Percentiles rank a stretch among this genome's conserved stretches.
Conservation (phyloP, 2,329 filamentous ascomycete genomes). For the Penicillium sp. region DNA sequence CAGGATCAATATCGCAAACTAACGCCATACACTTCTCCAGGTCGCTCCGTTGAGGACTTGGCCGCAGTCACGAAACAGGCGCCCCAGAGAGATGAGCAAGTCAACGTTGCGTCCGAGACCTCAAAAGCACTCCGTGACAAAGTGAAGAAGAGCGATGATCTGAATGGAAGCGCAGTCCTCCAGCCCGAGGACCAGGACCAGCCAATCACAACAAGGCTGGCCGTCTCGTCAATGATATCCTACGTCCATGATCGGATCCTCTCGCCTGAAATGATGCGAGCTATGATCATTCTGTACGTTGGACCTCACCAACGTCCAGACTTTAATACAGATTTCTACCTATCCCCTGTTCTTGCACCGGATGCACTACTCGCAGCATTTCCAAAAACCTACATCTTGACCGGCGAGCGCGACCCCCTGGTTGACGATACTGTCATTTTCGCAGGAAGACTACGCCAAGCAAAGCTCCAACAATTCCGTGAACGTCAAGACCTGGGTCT, state of each 20-base stretch:
- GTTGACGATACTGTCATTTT: slow-evolving; percentile 98
- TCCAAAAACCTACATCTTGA: slow-evolving; percentile 89
- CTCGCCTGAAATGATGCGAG: slow-evolving; percentile 96
- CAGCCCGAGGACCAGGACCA: slow-evolving; percentile 40
- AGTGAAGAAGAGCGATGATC: slow-evolving; percentile 28
- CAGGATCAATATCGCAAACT: slow-evolving; percentile 82
- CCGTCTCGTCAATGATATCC: slow-evolving; percentile 94
- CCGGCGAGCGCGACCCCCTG: slow-evolving; percentile 88
- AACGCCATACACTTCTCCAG: slow-evolving; percentile 68
- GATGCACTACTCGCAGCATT: slow-evolving; percentile 79
- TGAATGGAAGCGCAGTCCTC: slow-evolving; percentile 36
- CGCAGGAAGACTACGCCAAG: slow-evolving; percentile 77
- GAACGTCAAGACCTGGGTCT: slow-evolving; percentile 55
- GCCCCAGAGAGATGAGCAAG: slow-evolving; percentile 10
- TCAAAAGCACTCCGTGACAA: slow-evolving; percentile 26
- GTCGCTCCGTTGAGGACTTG: slow-evolving; percentile 67
- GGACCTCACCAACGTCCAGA: slow-evolving; percentile 90
- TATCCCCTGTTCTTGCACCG: slow-evolving; percentile 85
- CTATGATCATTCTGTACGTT: slow-evolving; percentile 97
- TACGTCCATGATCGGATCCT: slow-evolving; percentile 96
- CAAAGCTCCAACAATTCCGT: slow-evolving; percentile 58
- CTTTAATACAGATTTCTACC: slow-evolving; percentile 83
- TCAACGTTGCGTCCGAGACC: slow-evolving; percentile 25
- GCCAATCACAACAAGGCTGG: slow-evolving; percentile 73
- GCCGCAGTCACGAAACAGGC: slow-evolving; percentile 19